A percentile compares a stretch with the other conserved stretches of the same genome.
phyloP scores from a whole-genome alignment of 73 alveolate genomes.

The Tetrahymena malaccensis region DNA sequence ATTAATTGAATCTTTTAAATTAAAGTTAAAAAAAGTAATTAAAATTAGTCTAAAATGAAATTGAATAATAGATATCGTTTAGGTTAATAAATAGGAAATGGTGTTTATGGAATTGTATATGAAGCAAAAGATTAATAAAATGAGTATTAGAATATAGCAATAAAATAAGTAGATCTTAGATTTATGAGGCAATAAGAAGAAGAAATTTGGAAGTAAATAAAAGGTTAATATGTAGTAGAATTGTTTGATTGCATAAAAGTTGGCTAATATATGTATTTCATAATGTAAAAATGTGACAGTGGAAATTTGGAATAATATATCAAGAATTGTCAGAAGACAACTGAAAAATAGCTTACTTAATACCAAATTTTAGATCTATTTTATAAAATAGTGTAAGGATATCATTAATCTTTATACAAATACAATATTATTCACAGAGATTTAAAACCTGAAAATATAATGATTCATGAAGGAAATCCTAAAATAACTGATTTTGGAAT shows the following conservation, averaged over 20 bases:
- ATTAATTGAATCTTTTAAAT: too few relatives aligned
- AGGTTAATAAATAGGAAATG: background rate
- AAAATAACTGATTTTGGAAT: slow-evolving; percentile 55
- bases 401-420: slow-evolving; percentile 10
- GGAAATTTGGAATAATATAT: background rate
- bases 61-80: background rate
- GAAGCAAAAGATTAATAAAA: background rate
- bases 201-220: background rate
- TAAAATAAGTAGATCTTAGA: background rate
- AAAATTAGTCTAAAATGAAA: background rate
- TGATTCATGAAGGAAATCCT: slow-evolving; percentile 35
- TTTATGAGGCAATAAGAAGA: background rate
- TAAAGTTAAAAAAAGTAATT: too few relatives aligned
- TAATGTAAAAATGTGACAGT: background rate
- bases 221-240: background rate
- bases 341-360: slow-evolving; percentile 7
- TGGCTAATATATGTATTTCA: background rate
- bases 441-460: slow-evolving; percentile 59
- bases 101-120: background rate
- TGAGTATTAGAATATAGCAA: background rate
- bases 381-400: slow-evolving; percentile 57
- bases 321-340: background rate
- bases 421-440: slow-evolving; percentile 63
- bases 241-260: background rate
- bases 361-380: slow-evolving; percentile 48